Evolutionary conservation across 192 early-diverging fungal genomes (phyloP).

Genomic region (Backusella westeae): DNA sequence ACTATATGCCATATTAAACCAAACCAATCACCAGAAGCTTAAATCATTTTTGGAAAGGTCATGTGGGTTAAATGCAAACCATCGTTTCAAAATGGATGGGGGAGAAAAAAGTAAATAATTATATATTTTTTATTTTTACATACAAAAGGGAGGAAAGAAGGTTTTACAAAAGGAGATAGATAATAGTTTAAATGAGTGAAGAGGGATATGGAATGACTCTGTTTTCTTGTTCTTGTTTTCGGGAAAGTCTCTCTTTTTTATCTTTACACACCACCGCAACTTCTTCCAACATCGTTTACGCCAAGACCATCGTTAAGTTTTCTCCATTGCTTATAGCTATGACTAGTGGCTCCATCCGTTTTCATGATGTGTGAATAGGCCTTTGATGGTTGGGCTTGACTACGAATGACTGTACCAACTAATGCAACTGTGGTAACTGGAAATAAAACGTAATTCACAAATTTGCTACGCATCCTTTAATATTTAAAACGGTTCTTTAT

Average conservation of each 20-base stretch:
- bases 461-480: conserved; percentile 5
- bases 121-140: not conserved
- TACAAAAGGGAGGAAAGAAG: not conserved
- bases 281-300: conserved; percentile 34
- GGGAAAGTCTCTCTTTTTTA: no score
- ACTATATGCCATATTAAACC: not conserved
- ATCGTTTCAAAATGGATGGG: conserved; percentile 1
- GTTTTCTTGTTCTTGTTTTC: not conserved
- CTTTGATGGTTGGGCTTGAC: conserved; percentile 20
- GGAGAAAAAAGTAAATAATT: not conserved
- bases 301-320: conserved; percentile 36
- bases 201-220: not conserved
- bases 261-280: conserved; percentile 37
- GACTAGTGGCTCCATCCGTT: conserved; percentile 4
- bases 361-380: conserved; percentile 28
- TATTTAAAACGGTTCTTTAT: not conserved
- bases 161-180: conserved; percentile 6
- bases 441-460: conserved; percentile 15
- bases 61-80: not conserved
- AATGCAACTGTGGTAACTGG: conserved; percentile 23
- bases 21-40: not conserved
- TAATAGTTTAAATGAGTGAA: not conserved
- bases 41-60: not conserved
- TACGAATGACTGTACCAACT: conserved; percentile 25
- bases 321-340: conserved; percentile 24